Evolutionary conservation across 2,329 filamentous ascomycete genomes (phyloP).

Genomic region (Hymenoscyphus infarciens): DNA sequence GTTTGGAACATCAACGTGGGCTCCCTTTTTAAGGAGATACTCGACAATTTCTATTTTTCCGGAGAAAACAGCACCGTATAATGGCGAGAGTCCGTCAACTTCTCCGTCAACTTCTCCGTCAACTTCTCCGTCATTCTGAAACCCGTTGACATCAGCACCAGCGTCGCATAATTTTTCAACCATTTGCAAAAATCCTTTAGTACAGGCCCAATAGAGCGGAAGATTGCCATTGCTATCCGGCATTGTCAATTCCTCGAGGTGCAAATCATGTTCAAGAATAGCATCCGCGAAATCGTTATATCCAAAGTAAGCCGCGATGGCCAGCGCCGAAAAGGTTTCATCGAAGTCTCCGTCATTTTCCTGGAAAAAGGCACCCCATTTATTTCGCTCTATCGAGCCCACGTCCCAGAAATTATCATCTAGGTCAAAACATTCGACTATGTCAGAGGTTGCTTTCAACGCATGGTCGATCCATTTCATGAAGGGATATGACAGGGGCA

Average conservation of each 20-base stretch:
- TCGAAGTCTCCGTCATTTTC: slow-evolving; percentile 4
- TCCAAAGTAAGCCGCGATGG: slow-evolving; percentile 8
- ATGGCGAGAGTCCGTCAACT: neutral
- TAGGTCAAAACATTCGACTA: slow-evolving; percentile 8
- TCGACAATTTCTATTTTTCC: slow-evolving; percentile 7
- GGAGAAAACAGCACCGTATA: slow-evolving; percentile 3
- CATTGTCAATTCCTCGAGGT: neutral
- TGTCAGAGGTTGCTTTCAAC: slow-evolving; percentile 7
- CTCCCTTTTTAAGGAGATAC: slow-evolving; percentile 1
- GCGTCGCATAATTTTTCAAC: neutral
- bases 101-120: no score
- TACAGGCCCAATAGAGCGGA: slow-evolving; percentile 4
- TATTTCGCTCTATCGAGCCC: neutral
- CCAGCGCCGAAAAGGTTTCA: neutral
- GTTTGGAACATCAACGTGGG: slow-evolving; percentile 2
- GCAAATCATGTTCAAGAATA: neutral
- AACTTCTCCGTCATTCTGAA: neutral
- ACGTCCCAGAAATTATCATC: slow-evolving; percentile 4
- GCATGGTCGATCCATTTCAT: slow-evolving; percentile 8
- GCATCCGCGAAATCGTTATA: slow-evolving; percentile 5
- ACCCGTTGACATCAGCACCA: slow-evolving; percentile 9
- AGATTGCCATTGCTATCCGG: slow-evolving; percentile 1
- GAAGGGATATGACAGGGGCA: slow-evolving; percentile 1
- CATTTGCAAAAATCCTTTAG: slow-evolving; percentile 5
- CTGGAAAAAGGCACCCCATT: neutral